These are phyloP conservation scores for Rhizoclosmatium sp. DNA, from an alignment of 192 early-diverging fungal genomes.

Conservation along the genomic window DNA sequence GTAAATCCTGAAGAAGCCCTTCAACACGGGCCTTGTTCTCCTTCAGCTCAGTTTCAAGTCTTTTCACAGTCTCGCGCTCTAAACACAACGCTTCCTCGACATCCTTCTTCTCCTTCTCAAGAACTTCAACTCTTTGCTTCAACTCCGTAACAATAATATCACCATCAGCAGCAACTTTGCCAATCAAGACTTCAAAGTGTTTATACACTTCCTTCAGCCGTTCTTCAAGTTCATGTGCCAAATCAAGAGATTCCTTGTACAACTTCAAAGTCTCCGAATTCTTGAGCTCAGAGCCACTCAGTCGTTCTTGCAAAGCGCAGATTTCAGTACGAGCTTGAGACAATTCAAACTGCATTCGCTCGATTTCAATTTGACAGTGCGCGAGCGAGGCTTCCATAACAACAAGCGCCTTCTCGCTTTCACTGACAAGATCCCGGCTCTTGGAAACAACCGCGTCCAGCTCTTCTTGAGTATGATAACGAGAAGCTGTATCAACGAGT, in stretches of 20 bases:
- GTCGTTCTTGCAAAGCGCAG: background rate
- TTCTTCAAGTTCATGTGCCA: background rate
- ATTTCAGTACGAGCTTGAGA: background rate
- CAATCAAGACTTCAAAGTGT: constrained; percentile 16
- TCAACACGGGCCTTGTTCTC: background rate
- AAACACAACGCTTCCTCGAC: background rate
- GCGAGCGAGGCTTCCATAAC: background rate
- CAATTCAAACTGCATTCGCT: background rate
- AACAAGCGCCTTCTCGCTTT: background rate
- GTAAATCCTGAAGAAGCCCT: background rate
- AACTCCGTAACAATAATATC: background rate
- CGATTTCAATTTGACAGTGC: background rate
- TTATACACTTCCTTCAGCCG: constrained; percentile 5
- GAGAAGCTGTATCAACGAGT: constrained; percentile 18
- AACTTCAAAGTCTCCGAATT: background rate
- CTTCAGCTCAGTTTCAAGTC: background rate
- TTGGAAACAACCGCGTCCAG: background rate
- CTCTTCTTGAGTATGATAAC: constrained; percentile 17
- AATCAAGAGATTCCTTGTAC: background rate
- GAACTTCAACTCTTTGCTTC: background rate
- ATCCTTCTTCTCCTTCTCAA: background rate
- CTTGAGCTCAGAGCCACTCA: background rate
- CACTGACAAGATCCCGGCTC: background rate
- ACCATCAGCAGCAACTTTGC: background rate
- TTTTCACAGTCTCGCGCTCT: background rate